Base-by-base conservation (phyloP, 164 flowering plant species). In the Houttuynia cordata region DNA sequence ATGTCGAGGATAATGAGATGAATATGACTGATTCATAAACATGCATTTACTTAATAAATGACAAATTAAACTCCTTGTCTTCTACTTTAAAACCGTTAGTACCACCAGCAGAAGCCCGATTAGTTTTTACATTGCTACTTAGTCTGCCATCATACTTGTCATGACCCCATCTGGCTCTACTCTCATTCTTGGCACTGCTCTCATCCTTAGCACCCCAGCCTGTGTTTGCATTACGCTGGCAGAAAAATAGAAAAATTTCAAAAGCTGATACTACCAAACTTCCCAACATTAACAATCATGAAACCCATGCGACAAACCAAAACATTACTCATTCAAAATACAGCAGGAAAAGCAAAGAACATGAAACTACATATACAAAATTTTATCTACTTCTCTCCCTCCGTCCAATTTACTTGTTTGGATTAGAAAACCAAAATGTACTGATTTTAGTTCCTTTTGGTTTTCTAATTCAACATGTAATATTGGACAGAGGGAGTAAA, bases 191-290 rank as follows among this genome's bases (percentile, higher is more conserved):
- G n/a, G n/a, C n/a, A n/a, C n/a, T 21, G 24, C 45, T 53, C 19
- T 71, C 73, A 57, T 39, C 65, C 64, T 70, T 71, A 37, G 63
- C 51, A 47, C 72, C 78, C 74, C 74, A 71, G 51, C 72, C 74
- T 1, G 77, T 74, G 63, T 74, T 74, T 21, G 74, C 74, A 40
- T 54, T 24, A 53, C 72, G 64, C 72, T 71, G 68, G 42, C 54
- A 24, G 62, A n/a, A 34, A 56, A 24, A 65, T 25, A 20, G 56
- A 24, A 55, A 17, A 62, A 50, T 40, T 24, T 40, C 12, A 40
- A 51, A 23, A 24, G 24, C 56, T 13, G n/a, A n/a, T 53, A 24
- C 15, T 54, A 24, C 34, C 34, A 54, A 6, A 23, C 17, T 21
- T 24, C n/a, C 13, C 13, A 24, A 20, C 24, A 54, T 17, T 12